Evolutionary conservation across 129 eudicot species (phyloP).

Genomic region (Artemisia tridentata): DNA sequence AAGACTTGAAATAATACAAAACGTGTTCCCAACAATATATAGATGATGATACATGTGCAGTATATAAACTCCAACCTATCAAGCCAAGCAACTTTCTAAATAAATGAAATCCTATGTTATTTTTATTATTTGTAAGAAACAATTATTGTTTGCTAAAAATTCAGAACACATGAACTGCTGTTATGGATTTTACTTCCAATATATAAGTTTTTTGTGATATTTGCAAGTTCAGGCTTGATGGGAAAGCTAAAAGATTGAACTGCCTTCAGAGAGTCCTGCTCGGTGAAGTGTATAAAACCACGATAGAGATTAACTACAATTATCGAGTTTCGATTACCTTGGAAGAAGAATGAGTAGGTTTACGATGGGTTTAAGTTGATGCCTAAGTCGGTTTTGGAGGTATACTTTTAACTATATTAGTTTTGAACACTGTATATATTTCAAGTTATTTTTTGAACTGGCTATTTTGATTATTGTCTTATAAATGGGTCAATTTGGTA

Average conservation of each 20-base stretch:
- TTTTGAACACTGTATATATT: background rate
- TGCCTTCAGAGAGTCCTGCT: background rate
- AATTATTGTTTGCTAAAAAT: background rate
- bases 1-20: too few relatives aligned
- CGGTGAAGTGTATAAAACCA: conserved; percentile 40
- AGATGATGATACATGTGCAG: too few relatives aligned
- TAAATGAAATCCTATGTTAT: background rate
- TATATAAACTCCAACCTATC: conserved; percentile 64
- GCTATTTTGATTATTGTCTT: too few relatives aligned
- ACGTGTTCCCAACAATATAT: too few relatives aligned
- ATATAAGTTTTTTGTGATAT: too few relatives aligned
- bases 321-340: background rate
- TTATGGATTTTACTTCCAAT: conserved; percentile 2
- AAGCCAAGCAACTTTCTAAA: conserved; percentile 67
- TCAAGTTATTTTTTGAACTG: too few relatives aligned
- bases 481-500: too few relatives aligned
- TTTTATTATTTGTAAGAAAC: background rate
- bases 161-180: background rate
- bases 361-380: too few relatives aligned
- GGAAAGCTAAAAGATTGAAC: background rate
- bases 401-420: too few relatives aligned
- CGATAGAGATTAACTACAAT: conserved; percentile 66
- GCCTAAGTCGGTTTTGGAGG: too few relatives aligned
- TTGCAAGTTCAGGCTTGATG: background rate
- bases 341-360: too few relatives aligned